These are phyloP conservation scores for Aethionema arabicum DNA, from an alignment of 345 rosid species.

Conservation along the genomic window DNA sequence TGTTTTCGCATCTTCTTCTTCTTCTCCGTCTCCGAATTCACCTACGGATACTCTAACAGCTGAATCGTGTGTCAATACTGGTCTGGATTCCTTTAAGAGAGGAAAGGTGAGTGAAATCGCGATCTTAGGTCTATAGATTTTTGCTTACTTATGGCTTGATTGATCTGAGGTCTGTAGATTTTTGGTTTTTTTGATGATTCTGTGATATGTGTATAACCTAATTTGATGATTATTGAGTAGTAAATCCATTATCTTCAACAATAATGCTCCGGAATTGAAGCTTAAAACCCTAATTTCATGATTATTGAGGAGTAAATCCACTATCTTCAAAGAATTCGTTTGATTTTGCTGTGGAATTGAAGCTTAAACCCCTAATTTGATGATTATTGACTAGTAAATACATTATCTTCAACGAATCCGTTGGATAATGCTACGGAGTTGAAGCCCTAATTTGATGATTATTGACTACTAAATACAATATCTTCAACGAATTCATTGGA, in stretches of 20 bases:
- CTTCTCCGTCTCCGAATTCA: slow-evolving; percentile 54
- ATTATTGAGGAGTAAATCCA: too few species aligned
- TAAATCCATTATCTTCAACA: too few species aligned
- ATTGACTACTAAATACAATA: background rate
- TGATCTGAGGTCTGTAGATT: background rate
- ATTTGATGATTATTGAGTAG: slow-evolving; percentile 7
- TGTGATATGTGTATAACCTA: background rate
- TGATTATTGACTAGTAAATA: background rate
- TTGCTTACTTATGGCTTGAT: background rate
- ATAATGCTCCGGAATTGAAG: too few species aligned
- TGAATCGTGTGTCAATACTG: slow-evolving; percentile 78
- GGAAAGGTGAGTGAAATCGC: slow-evolving; percentile 51
- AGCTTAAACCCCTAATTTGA: background rate
- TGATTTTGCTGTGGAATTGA: background rate
- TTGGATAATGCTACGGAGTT: background rate
- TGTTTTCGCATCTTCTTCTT: slow-evolving; percentile 45
- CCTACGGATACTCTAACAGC: slow-evolving; percentile 58
- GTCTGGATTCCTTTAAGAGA: slow-evolving; percentile 82
- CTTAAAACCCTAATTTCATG: too few species aligned
- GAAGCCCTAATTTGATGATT: background rate
- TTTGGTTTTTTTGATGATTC: background rate
- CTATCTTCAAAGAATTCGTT: too few species aligned
- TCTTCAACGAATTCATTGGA: background rate
- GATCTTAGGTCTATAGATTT: background rate
- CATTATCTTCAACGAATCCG: background rate